Percentiles rank a stretch among this genome's conserved stretches.
Evolutionary conservation across 2,329 filamentous ascomycete genomes (phyloP).

Genomic region (Leptographium wingfieldii): DNA sequence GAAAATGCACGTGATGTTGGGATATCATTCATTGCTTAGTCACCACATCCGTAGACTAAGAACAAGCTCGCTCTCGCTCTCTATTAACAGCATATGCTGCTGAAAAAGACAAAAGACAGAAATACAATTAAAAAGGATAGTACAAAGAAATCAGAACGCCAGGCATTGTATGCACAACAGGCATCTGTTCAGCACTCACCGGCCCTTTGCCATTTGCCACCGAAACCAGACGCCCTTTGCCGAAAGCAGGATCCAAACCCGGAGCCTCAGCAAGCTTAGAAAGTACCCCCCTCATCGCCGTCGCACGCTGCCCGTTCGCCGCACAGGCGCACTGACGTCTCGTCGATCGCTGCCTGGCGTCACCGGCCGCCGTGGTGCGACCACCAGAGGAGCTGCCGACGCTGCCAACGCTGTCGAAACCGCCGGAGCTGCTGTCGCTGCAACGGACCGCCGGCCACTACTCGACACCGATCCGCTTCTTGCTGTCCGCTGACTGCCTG

Average conservation of each 20-base stretch:
- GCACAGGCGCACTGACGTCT: constrained; percentile 11
- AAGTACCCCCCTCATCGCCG: constrained; percentile 1
- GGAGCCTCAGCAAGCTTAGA: too few relatives aligned
- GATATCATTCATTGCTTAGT: too few relatives aligned
- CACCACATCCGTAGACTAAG: background rate
- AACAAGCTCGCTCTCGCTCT: too few relatives aligned
- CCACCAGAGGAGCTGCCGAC: background rate
- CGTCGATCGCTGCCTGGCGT: constrained; percentile 11
- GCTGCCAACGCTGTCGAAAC: background rate
- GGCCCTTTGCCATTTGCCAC: too few relatives aligned
- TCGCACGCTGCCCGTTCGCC: constrained; percentile 4
- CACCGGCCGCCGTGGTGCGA: constrained; percentile 7
- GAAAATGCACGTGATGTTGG: too few relatives aligned
- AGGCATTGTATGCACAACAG: background rate
- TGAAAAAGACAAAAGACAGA: background rate
- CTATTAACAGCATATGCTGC: too few relatives aligned
- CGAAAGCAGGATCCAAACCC: too few relatives aligned
- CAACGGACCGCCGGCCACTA: background rate
- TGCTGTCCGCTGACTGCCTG: background rate
- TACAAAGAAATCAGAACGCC: background rate
- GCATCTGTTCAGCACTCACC: background rate
- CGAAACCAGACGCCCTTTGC: background rate
- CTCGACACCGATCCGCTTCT: background rate
- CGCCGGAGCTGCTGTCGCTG: background rate
- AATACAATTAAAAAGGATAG: background rate